Evolutionary conservation across 192 early-diverging fungal genomes (phyloP).

Genomic region (Coemansia guatemalensis): DNA sequence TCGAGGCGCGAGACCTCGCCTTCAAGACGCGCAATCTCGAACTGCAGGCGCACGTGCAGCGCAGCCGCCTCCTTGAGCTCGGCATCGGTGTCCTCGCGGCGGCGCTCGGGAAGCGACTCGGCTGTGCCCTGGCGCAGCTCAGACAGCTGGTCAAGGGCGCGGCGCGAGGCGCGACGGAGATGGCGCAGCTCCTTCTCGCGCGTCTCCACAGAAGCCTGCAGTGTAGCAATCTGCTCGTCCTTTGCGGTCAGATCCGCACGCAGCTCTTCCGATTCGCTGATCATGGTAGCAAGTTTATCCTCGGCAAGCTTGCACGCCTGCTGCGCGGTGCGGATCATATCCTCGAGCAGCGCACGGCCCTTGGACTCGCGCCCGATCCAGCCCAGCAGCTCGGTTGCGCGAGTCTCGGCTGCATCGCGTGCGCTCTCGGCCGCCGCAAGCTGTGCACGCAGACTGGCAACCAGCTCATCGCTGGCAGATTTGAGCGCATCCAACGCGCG

Average conservation of each 20-base stretch:
- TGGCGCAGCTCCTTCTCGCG: slow-evolving; percentile 51
- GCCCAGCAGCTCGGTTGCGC: slow-evolving; percentile 45
- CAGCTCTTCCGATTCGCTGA: slow-evolving; percentile 21
- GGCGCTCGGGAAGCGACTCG: slow-evolving; percentile 2
- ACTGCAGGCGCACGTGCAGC: slow-evolving; percentile 48
- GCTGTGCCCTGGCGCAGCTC: slow-evolving; percentile 20
- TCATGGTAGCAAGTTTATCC: slow-evolving; percentile 35
- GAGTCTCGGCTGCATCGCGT: slow-evolving; percentile 38
- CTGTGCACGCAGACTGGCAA: slow-evolving; percentile 29
- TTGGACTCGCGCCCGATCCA: slow-evolving; percentile 57
- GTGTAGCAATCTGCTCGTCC: slow-evolving; percentile 26
- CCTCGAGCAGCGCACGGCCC: slow-evolving; percentile 53
- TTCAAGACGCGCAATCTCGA: slow-evolving; percentile 50
- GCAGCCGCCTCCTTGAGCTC: slow-evolving; percentile 51
- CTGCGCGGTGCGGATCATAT: slow-evolving; percentile 54
- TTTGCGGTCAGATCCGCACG: slow-evolving; percentile 14
- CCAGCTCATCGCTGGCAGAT: slow-evolving; percentile 32
- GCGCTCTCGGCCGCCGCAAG: slow-evolving; percentile 19
- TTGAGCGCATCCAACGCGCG: slow-evolving; percentile 35
- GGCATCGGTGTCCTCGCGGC: slow-evolving; percentile 16
- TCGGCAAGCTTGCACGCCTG: slow-evolving; percentile 53
- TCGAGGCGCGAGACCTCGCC: slow-evolving; percentile 52
- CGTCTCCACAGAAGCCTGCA: slow-evolving; percentile 32
- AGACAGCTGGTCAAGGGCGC: slow-evolving; percentile 49
- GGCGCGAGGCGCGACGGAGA: slow-evolving; percentile 52